Evolutionary conservation across 169 alveolate species (phyloP).

Genomic region (Plasmodium vivax): DNA sequence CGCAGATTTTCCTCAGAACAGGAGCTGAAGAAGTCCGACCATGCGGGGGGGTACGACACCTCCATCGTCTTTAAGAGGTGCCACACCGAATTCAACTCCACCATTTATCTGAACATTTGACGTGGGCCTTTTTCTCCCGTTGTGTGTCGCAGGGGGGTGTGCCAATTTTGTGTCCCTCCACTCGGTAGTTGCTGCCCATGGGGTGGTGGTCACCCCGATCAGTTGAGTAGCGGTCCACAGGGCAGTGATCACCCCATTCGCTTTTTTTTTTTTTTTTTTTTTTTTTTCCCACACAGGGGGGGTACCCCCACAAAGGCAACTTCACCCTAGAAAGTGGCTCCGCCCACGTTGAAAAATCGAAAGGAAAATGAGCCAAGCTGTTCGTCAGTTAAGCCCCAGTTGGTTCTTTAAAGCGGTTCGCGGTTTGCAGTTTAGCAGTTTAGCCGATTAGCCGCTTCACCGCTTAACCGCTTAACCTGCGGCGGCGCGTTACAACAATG

Average conservation of each 20-base stretch:
- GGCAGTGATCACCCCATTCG: background rate
- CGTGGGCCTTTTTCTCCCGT: background rate
- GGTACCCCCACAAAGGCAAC: background rate
- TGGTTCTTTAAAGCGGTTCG: background rate
- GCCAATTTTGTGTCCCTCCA: background rate
- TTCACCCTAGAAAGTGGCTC: background rate
- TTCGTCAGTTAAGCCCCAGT: background rate
- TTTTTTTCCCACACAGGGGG: background rate
- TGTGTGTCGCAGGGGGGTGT: background rate
- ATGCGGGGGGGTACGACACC: slow-evolving; percentile 59
- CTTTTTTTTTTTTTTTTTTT: no score
- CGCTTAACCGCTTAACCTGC: background rate
- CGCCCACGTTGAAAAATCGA: background rate
- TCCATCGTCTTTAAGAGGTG: slow-evolving; percentile 58
- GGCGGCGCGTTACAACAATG: background rate
- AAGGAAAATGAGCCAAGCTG: background rate
- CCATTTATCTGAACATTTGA: slow-evolving; percentile 48
- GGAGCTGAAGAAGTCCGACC: slow-evolving; percentile 39
- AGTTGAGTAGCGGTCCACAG: background rate
- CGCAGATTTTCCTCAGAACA: slow-evolving; percentile 74
- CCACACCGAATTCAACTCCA: slow-evolving; percentile 52
- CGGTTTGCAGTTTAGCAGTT: no score
- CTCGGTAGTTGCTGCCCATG: background rate
- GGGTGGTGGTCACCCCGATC: background rate
- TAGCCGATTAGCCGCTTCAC: no score